phyloP scores from a whole-genome alignment of 2,329 filamentous ascomycete species.

The Epichloe gansuensis region DNA sequence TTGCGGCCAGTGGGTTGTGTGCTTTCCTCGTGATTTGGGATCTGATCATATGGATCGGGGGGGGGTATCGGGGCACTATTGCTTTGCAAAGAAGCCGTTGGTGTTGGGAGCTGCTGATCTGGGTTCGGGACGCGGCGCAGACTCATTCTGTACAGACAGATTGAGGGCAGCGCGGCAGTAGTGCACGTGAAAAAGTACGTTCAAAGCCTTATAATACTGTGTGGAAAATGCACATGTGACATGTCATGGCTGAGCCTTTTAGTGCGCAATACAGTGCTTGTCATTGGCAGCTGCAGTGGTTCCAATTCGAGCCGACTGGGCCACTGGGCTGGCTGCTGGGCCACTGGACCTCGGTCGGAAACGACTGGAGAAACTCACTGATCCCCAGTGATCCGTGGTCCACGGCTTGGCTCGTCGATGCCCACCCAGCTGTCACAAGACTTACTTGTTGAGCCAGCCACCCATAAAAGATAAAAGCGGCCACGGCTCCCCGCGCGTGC shows the following conservation, averaged over 20 bases:
- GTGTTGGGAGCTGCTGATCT: not conserved
- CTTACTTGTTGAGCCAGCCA: no score
- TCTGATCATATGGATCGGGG: conserved; percentile 40
- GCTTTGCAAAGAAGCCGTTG: not conserved
- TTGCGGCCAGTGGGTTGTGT: conserved; percentile 64
- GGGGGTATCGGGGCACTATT: not conserved
- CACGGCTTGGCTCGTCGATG: not conserved
- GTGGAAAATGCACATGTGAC: no score
- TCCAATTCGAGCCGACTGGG: conserved; percentile 6
- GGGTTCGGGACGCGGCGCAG: not conserved
- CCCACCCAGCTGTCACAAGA: no score
- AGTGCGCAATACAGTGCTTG: no score
- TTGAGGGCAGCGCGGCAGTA: not conserved
- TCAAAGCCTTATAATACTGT: no score
- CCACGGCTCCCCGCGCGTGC: not conserved
- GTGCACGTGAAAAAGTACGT: not conserved
- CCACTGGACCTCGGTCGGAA: conserved; percentile 6
- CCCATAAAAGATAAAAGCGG: conserved; percentile 4
- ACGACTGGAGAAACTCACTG: not conserved
- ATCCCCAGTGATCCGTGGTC: no score
- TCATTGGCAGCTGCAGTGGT: not conserved
- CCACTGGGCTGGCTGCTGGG: not conserved
- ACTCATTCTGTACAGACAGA: not conserved
- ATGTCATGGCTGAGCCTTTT: no score
- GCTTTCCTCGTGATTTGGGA: conserved; percentile 67